phyloP scores from a whole-genome alignment of 768 basidiomycete genomes.

The Fibroporia radiculosa region DNA sequence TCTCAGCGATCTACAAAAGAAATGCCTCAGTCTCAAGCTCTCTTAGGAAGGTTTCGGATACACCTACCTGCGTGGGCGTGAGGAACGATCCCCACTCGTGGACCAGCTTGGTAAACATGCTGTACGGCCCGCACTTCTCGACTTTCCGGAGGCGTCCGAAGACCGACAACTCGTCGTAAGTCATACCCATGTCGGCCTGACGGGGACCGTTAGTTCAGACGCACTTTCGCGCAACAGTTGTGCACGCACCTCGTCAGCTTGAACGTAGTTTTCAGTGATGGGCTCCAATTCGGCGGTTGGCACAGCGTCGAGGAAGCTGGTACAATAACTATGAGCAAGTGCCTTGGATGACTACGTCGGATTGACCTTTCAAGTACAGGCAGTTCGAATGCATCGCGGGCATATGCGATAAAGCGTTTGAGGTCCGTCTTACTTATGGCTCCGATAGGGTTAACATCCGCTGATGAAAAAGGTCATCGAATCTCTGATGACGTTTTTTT shows the following conservation, averaged over 20 bases:
- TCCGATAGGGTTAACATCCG: constrained; percentile 98
- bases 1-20: constrained; percentile 82
- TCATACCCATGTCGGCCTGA: constrained; percentile 98
- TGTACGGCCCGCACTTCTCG: constrained; percentile 96
- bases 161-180: constrained; percentile 91
- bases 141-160: constrained; percentile 92
- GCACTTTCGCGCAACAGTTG: not conserved
- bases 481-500: constrained; percentile 7
- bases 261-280: constrained; percentile 88
- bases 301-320: constrained; percentile 82
- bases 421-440: constrained; percentile 97
- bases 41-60: not conserved
- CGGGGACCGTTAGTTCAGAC: not conserved
- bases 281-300: constrained; percentile 98
- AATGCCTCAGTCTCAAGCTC: too few species aligned
- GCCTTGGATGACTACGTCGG: too few species aligned
- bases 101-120: constrained; percentile 92
- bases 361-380: constrained; percentile 73
- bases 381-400: constrained; percentile 68
- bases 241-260: constrained; percentile 78
- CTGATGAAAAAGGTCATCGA: too few species aligned
- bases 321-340: not conserved
- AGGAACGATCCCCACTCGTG: constrained; percentile 88
- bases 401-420: constrained; percentile 91
- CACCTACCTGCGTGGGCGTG: constrained; percentile 70